phyloP scores from a whole-genome alignment of 2,329 filamentous ascomycete genomes.

The Beauveria sp. region DNA sequence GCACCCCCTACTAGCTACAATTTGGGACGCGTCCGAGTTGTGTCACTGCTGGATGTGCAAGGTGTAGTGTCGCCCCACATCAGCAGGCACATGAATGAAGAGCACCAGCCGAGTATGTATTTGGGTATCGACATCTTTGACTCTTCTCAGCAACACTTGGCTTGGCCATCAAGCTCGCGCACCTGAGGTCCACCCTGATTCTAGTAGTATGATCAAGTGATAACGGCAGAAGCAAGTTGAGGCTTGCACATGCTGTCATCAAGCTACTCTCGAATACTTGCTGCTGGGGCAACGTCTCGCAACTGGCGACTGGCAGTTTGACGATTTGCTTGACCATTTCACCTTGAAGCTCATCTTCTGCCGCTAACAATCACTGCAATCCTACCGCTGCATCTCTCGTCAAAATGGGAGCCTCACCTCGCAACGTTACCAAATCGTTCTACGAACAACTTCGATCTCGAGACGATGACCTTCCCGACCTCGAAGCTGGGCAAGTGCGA shows the following conservation, averaged over 20 bases:
- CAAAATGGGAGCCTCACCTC: constrained; percentile 13
- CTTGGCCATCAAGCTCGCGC: neutral
- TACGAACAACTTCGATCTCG: constrained; percentile 41
- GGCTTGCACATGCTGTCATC: neutral
- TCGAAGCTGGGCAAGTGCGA: constrained; percentile 35
- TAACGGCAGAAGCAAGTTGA: neutral
- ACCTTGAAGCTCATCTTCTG: neutral
- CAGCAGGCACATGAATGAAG: too few species aligned
- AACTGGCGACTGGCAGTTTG: neutral
- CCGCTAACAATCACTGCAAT: neutral
- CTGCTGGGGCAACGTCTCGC: neutral
- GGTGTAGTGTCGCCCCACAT: too few species aligned
- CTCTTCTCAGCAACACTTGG: neutral
- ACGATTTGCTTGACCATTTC: neutral
- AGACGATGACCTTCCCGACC: constrained; percentile 30
- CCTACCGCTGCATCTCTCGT: neutral
- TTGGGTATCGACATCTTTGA: neutral
- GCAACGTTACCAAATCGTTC: constrained; percentile 32
- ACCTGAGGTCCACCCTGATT: neutral
- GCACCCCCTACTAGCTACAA: too few species aligned
- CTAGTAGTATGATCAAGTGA: neutral
- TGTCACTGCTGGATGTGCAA: too few species aligned
- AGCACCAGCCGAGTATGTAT: too few species aligned
- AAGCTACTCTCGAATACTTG: neutral
- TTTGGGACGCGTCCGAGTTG: neutral